Base-by-base conservation (phyloP, 2,329 filamentous ascomycete genomes). In the Nigrospora osmanthi region DNA sequence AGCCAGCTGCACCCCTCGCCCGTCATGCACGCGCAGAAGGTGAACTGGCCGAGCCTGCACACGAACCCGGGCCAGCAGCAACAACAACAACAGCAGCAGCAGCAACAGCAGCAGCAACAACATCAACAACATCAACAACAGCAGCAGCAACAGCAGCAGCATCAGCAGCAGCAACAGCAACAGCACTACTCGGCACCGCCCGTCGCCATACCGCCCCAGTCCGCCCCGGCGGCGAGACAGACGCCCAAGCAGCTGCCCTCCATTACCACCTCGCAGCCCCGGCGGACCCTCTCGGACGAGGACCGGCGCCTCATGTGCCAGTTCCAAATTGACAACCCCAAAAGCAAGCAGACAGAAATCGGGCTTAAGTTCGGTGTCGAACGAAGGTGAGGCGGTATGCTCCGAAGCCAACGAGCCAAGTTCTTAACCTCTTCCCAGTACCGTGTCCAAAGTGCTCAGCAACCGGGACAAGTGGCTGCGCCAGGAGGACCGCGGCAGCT, bases 361-460 rank as follows among this genome's bases (percentile, higher is more conserved):
- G 93, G 93, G 67, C 85, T 84, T 47, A 82, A 89, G 62, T 98
- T 98, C 68, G 91, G 90, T 33, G 93, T 98, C 43, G 93, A 98
- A 70, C 75, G 93, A 84, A 97, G 93, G 93, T 97, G 82, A 64
- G 70, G 51, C 47, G 14, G 17, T 36, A 42, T 41, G 31, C 43
- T 54, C 43, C 19, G 31, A 43, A 44, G 35, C 32, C 35, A 48
- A 44, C 31, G 31, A 35, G 31, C 39, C 23, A 36, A 47, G 36
- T 47, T 57, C 58, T 67, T 56, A 66, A 59, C 35, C 42, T 15
- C 44, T 40, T 35, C 58, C 46, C 64, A 98, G 93, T 70, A 98
- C 93, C 40, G 93, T 98, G n/a, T 98, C 93, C 44, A 98, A 98
- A 63, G 93, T 97, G 45, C 68, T 98, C 52, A 83, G 91, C 44